phyloP scores from a whole-genome alignment of 352 stramenopile genomes.

The Phytophthora europaea region DNA sequence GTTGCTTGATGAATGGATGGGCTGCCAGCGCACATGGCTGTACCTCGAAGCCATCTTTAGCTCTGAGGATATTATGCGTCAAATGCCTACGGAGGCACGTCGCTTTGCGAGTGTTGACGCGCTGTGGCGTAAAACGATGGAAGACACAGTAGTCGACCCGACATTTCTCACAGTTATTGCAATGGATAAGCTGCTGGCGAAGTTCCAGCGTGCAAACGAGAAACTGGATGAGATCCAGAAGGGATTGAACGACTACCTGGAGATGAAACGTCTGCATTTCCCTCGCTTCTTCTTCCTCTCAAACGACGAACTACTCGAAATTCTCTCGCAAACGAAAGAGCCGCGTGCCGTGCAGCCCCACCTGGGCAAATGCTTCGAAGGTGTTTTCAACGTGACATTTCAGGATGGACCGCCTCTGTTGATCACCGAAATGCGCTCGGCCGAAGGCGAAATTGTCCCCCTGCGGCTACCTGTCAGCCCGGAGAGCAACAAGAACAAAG shows the following conservation, averaged over 20 bases:
- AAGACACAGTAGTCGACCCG: slow-evolving; percentile 89
- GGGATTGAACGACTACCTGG: slow-evolving; percentile 94
- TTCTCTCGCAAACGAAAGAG: slow-evolving; percentile 95
- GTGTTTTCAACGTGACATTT: slow-evolving; percentile 94
- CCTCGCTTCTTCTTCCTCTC: slow-evolving; percentile 96
- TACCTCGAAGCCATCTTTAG: slow-evolving; percentile 97
- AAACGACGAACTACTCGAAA: slow-evolving; percentile 95
- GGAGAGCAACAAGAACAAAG: slow-evolving; percentile 94
- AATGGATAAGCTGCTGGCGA: slow-evolving; percentile 92
- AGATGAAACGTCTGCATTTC: slow-evolving; percentile 95
- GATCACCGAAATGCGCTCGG: slow-evolving; percentile 96
- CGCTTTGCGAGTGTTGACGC: slow-evolving; percentile 92
- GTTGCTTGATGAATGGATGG: slow-evolving; percentile 96
- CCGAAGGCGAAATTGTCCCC: slow-evolving; percentile 92
- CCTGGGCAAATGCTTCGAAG: slow-evolving; percentile 92
- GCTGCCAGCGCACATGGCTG: slow-evolving; percentile 95
- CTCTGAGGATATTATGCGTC: slow-evolving; percentile 96
- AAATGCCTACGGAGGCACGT: slow-evolving; percentile 94
- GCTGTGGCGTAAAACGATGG: slow-evolving; percentile 94
- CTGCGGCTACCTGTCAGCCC: slow-evolving; percentile 90
- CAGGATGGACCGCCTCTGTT: slow-evolving; percentile 79
- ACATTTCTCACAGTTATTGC: slow-evolving; percentile 92
- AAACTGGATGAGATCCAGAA: slow-evolving; percentile 97
- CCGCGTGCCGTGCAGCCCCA: slow-evolving; percentile 93
- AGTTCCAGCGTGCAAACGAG: slow-evolving; percentile 95